phyloP scores from a whole-genome alignment of 2,329 filamentous ascomycete genomes.

The Curvularia hawaiiensis region DNA sequence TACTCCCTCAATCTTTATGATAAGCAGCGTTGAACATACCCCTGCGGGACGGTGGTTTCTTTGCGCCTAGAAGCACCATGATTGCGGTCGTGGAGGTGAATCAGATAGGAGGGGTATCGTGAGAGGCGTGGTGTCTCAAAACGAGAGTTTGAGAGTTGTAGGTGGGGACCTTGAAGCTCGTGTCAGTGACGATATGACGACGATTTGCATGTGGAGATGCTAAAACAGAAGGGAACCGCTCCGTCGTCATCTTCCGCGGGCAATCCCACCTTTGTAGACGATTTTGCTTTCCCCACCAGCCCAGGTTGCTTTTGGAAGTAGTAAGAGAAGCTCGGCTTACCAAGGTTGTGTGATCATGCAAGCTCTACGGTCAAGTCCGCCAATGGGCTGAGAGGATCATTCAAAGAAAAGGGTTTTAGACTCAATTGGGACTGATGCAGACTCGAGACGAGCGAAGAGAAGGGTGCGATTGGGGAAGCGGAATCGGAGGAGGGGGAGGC shows the following conservation, averaged over 20 bases:
- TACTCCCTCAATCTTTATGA: constrained; percentile 22
- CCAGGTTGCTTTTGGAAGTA: constrained; percentile 24
- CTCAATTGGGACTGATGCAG: background rate
- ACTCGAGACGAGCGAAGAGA: background rate
- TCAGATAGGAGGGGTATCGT: constrained; percentile 10
- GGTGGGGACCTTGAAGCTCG: constrained; percentile 11
- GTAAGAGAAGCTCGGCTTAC: constrained; percentile 20
- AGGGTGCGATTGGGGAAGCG: constrained; percentile 2
- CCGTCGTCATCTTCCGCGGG: constrained; percentile 16
- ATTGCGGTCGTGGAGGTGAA: constrained; percentile 37
- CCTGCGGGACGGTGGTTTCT: constrained; percentile 71
- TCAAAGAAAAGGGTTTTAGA: constrained; percentile 15
- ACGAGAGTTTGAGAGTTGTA: constrained; percentile 7
- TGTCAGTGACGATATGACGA: constrained; percentile 12
- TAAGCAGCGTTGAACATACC: constrained; percentile 59
- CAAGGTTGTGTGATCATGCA: constrained; percentile 22
- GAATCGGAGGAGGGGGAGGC: constrained; percentile 11
- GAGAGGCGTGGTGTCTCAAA: background rate
- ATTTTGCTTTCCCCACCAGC: constrained; percentile 20
- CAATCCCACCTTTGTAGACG: constrained; percentile 13
- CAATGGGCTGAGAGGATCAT: constrained; percentile 14
- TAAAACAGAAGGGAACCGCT: constrained; percentile 6
- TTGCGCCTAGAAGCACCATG: constrained; percentile 71
- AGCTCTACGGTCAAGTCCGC: constrained; percentile 16
- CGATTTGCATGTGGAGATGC: constrained; percentile 4